A percentile compares a stretch with the other conserved stretches of the same genome.
Conservation (phyloP, 1,284 basidiomycete species). For the Inonotus obliquus region DNA sequence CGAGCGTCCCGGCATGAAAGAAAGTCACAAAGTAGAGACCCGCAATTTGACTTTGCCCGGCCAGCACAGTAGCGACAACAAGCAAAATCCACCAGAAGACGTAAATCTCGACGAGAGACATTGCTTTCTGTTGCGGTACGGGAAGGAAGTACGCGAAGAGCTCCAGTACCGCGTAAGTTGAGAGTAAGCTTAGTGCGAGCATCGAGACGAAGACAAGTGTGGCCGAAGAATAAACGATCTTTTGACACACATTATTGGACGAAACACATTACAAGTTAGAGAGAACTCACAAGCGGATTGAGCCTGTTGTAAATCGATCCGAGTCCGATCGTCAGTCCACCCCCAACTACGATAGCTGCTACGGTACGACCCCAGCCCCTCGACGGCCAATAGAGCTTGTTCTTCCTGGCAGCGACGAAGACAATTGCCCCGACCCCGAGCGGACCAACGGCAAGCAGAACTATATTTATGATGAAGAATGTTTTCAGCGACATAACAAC, state of each 20-base stretch:
- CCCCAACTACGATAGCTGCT: slow-evolving; percentile 44
- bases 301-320: slow-evolving; percentile 44
- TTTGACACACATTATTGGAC: background rate
- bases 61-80: slow-evolving; percentile 27
- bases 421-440: slow-evolving; percentile 45
- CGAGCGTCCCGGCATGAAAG: slow-evolving; percentile 49
- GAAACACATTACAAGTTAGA: background rate
- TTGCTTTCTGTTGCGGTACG: slow-evolving; percentile 29
- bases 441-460: slow-evolving; percentile 58
- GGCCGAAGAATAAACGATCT: slow-evolving; percentile 60
- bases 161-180: slow-evolving; percentile 36
- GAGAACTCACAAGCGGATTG: slow-evolving; percentile 62
- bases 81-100: slow-evolving; percentile 34
- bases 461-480: slow-evolving; percentile 53
- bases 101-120: slow-evolving; percentile 28
- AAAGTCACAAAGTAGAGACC: slow-evolving; percentile 36
- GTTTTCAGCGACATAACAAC: slow-evolving; percentile 48
- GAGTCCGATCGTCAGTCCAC: slow-evolving; percentile 44
- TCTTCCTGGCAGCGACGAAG: slow-evolving; percentile 26
- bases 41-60: slow-evolving; percentile 24
- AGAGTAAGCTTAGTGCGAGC: slow-evolving; percentile 47
- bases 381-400: slow-evolving; percentile 23
- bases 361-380: slow-evolving; percentile 55
- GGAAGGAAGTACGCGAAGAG: slow-evolving; percentile 29
- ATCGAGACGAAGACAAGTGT: slow-evolving; percentile 47